Percentiles rank a stretch among this genome's conserved stretches.
phyloP scores from a whole-genome alignment of 345 rosid genomes.

The Geranium rotundifolium region DNA sequence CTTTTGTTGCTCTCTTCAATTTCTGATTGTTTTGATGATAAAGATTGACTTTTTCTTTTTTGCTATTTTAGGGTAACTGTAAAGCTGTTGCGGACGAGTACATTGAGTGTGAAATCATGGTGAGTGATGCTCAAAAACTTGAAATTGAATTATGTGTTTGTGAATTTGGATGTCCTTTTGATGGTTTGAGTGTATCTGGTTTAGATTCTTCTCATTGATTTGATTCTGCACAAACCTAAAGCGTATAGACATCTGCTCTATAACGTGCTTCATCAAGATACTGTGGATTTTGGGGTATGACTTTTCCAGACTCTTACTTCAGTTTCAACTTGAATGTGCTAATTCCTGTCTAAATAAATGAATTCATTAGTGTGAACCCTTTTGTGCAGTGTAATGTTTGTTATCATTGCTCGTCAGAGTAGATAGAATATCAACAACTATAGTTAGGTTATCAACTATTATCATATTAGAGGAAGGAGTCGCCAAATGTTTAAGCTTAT shows the following conservation, averaged over 20 bases:
- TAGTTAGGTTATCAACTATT: too few species aligned
- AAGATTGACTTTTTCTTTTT: neutral
- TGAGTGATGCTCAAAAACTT: constrained; percentile 8
- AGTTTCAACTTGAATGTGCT: neutral
- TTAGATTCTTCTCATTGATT: constrained; percentile 72
- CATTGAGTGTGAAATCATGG: constrained; percentile 79
- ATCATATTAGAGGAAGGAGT: too few species aligned
- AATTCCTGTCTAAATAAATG: neutral
- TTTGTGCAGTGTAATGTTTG: neutral
- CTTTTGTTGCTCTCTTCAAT: neutral
- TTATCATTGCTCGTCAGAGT: neutral
- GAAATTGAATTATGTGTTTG: neutral
- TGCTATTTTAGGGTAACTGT: constrained; percentile 40
- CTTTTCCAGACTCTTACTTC: neutral
- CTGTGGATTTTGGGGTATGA: constrained; percentile 38
- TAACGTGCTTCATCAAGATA: constrained; percentile 46
- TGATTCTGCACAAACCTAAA: constrained; percentile 72
- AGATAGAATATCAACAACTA: too few species aligned
- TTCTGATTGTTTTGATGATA: neutral
- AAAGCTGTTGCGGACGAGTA: constrained; percentile 64
- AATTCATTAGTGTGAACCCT: neutral
- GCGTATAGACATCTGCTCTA: constrained; percentile 67
- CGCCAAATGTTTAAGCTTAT: too few species aligned
- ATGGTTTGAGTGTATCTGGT: neutral
- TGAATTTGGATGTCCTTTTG: neutral